These are phyloP conservation scores for Claviceps paspali DNA, from an alignment of 2,329 filamentous ascomycete genomes.

Conservation along the genomic window DNA sequence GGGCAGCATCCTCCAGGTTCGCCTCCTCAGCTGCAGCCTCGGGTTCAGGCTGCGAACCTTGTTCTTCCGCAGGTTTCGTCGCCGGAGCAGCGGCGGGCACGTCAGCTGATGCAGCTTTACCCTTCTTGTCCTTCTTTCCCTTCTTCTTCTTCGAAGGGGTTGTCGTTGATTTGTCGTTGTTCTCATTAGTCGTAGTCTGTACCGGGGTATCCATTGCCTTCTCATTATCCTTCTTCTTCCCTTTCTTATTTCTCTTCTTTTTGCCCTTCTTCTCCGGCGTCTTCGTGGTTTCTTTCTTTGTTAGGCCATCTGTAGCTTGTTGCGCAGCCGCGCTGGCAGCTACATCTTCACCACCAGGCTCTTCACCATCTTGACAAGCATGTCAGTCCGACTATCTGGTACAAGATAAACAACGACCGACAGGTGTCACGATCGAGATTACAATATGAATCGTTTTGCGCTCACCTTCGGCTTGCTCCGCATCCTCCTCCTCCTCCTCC, in stretches of 20 bases:
- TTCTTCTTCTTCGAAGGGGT: slow-evolving; percentile 13
- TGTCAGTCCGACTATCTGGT: not conserved
- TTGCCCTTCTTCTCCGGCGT: slow-evolving; percentile 4
- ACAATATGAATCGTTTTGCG: not conserved
- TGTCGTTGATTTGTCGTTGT: slow-evolving; percentile 6
- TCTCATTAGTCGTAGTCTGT: slow-evolving; percentile 9
- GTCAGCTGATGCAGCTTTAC: not conserved
- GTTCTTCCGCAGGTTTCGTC: not conserved
- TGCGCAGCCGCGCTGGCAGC: not conserved
- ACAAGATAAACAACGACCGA: too few relatives aligned
- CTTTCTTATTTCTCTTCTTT: slow-evolving; percentile 10
- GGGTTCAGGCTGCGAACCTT: slow-evolving; percentile 2
- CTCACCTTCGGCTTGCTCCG: slow-evolving; percentile 8
- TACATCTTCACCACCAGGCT: slow-evolving; percentile 1
- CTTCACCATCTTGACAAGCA: slow-evolving; percentile 1
- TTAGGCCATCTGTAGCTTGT: slow-evolving; percentile 4
- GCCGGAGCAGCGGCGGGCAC: not conserved
- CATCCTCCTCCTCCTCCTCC: slow-evolving; percentile 15
- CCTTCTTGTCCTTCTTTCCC: slow-evolving; percentile 12
- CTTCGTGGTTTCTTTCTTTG: slow-evolving; percentile 6
- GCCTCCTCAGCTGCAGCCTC: slow-evolving; percentile 7
- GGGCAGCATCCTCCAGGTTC: not conserved
- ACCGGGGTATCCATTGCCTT: slow-evolving; percentile 3
- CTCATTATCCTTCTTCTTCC: slow-evolving; percentile 8
- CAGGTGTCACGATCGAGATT: too few relatives aligned